phyloP scores from a whole-genome alignment of 208 protist species.

The Crithidia sp. region DNA sequence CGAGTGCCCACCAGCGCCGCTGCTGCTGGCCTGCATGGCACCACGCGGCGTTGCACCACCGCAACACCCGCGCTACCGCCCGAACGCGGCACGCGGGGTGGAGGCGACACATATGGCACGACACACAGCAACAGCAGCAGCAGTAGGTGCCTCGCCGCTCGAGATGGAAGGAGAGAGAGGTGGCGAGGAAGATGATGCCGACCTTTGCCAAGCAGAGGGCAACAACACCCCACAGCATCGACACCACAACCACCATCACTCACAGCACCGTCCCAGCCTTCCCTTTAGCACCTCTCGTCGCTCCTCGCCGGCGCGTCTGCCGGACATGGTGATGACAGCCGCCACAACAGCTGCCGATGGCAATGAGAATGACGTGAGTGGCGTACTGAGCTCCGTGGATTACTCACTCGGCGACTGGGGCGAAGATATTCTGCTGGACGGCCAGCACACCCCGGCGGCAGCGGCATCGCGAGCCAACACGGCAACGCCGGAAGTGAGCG shows the following conservation, averaged over 20 bases:
- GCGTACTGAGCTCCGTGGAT: conserved; percentile 1
- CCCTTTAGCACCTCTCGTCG: not conserved
- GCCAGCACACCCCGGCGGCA: not conserved
- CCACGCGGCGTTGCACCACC: conserved; percentile 17
- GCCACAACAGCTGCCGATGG: not conserved
- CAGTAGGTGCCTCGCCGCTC: not conserved
- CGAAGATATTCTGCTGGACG: not conserved
- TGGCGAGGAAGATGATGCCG: not conserved
- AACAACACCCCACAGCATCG: not conserved
- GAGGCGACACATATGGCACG: not conserved
- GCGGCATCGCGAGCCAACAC: not conserved
- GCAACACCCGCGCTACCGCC: conserved; percentile 24
- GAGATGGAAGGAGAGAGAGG: not conserved
- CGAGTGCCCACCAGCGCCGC: conserved; percentile 48
- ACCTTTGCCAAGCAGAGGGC: not conserved
- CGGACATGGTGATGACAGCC: not conserved
- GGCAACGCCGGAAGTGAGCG: not conserved
- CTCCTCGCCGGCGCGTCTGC: conserved; percentile 4
- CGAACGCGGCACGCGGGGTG: not conserved
- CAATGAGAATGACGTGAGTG: conserved; percentile 4
- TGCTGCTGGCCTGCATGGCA: conserved; percentile 32
- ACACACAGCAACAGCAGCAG: not conserved
- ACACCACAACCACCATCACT: not conserved
- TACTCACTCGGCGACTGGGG: conserved; percentile 21
- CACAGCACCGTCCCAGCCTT: not conserved